Evolutionary conservation across 179 eudicot species (phyloP).

Genomic region (Beta macrorhiza): DNA sequence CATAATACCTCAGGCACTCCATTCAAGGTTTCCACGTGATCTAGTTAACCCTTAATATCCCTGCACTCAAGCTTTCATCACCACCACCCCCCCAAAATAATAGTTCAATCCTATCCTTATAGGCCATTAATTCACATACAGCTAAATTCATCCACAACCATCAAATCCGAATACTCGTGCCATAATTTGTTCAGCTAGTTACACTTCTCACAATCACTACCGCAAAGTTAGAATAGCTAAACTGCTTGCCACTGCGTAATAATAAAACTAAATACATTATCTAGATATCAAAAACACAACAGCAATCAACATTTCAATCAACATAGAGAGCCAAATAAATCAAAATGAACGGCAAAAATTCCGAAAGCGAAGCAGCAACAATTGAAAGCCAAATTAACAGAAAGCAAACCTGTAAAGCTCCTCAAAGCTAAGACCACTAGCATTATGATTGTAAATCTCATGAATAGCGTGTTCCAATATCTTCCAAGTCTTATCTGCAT

Average conservation of each 20-base stretch:
- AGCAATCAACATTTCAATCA: not conserved
- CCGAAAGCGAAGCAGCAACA: not conserved
- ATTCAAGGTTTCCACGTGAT: not conserved
- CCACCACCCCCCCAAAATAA: too few species aligned
- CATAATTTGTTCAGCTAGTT: not conserved
- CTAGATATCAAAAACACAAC: not conserved
- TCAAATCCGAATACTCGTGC: not conserved
- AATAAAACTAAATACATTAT: not conserved
- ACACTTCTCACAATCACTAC: not conserved
- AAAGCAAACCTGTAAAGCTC: constrained; percentile 48
- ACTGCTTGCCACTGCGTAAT: not conserved
- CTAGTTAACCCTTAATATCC: too few species aligned
- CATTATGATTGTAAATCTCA: constrained; percentile 55
- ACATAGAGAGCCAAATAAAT: not conserved
- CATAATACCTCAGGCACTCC: not conserved
- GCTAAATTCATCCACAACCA: not conserved
- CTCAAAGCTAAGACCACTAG: constrained; percentile 58
- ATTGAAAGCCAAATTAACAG: not conserved
- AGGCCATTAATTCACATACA: too few species aligned
- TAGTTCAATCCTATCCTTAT: too few species aligned
- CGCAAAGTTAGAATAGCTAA: not conserved
- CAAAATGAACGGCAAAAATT: not conserved
- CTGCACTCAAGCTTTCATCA: too few species aligned
- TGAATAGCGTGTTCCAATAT: constrained; percentile 52
- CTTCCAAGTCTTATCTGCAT: constrained; percentile 60